Evolutionary conservation across 192 early-diverging fungal genomes (phyloP), one percentile per base, ranked within the genome.

Genomic region (Helicostylum pulchrum): DNA sequence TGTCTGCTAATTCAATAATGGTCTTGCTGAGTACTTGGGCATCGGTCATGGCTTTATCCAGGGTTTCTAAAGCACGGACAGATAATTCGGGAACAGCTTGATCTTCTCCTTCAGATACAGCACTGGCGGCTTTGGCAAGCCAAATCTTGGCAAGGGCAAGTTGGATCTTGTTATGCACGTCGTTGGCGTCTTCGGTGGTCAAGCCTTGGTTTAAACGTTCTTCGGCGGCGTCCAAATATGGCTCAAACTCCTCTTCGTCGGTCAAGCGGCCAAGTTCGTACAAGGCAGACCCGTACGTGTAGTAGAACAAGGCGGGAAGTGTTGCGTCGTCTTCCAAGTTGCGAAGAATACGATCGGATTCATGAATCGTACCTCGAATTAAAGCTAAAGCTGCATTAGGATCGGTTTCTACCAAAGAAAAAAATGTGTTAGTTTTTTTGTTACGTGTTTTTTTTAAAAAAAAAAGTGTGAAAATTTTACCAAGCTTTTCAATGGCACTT

Each of bases 271-370:
- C 74, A 4, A 76, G 45, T 19, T 83, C 76, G 65, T 74, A 76
- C 42, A 83, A 51, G 9, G 81, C 81, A 0, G 78, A 83, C 0
- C 76, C 81, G 19, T 83, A 83, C 10, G 76, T 78, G 9, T 71
- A 72, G 61, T 83, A 72, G 53, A 80, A 83, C 7, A 68, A 57
- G 21, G 68, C 54, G 4, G 77, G 75, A 9, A 76, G 59, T 21
- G 73, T 68, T 2, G 66, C 68, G 9, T 73, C 65, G 17, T 63
- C 64, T 10, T 64, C 71, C 66, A 77, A 82, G 67, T 83, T 83
- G 6, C 81, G 78, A 8, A 80, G 26, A 59, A 83, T 83, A 46
- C 81, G 66, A 53, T 83, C 81, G 31, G 77, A 80, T 58, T 83
- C 81, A 50, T 83, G 81, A 30, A 83, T 75, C 0, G 78, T 78